Evolutionary conservation across 1,139 yeast genomes (phyloP).

Genomic region (Lodderomyces beijingensis): DNA sequence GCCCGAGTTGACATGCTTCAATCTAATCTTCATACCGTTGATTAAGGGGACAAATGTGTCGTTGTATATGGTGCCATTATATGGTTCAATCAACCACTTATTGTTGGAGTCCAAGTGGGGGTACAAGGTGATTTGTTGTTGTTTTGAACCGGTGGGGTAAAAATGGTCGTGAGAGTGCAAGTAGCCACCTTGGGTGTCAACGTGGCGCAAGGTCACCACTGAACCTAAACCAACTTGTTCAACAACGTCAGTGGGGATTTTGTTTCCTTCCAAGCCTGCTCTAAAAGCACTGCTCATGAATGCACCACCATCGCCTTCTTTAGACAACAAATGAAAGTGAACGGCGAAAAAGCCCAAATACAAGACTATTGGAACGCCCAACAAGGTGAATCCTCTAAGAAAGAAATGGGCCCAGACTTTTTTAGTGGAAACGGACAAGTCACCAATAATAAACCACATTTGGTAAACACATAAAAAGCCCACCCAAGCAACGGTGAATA

Average conservation of each 20-base stretch:
- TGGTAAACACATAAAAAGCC: constrained; percentile 73
- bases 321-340: constrained; percentile 67
- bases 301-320: constrained; percentile 85
- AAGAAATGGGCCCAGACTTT: constrained; percentile 50
- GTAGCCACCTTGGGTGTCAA: constrained; percentile 89
- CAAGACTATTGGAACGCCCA: constrained; percentile 65
- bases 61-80: constrained; percentile 46
- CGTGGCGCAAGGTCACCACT: constrained; percentile 71
- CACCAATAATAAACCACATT: constrained; percentile 87
- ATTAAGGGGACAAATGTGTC: constrained; percentile 56
- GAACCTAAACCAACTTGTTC: constrained; percentile 92
- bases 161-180: constrained; percentile 85
- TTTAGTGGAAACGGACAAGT: constrained; percentile 56
- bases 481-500: constrained; percentile 91
- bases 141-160: constrained; percentile 91
- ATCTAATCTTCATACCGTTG: constrained; percentile 77
- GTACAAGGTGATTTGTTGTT: constrained; percentile 89
- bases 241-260: constrained; percentile 60
- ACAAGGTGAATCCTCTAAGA: constrained; percentile 54
- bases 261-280: constrained; percentile 66
- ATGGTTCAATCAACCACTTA: constrained; percentile 75
- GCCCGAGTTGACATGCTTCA: constrained; percentile 62
- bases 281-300: constrained; percentile 91
- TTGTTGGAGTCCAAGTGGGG: constrained; percentile 91
- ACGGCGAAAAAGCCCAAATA: constrained; percentile 73